Evolutionary conservation across 2,329 filamentous ascomycete species (phyloP), one percentile per base, ranked within the genome.

Genomic region (Colletotrichum sp.): DNA sequence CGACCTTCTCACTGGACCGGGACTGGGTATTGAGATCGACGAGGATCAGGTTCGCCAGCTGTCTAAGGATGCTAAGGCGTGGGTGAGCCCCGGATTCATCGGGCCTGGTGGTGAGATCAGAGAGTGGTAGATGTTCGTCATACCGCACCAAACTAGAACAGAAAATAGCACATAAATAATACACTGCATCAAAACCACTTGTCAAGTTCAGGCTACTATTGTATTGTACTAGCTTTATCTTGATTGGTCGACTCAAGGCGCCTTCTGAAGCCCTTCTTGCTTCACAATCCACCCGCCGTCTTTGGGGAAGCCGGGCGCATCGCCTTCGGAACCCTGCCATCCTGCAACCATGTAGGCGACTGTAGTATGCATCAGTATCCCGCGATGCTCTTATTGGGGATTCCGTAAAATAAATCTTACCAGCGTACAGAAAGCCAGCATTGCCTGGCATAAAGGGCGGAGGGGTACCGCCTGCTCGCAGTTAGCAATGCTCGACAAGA

Each of bases 1-100:
- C 21, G 85, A 90, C 57, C 83, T 92, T 15, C 86, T 91, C 80
- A 90, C 83, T 2, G 92, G 91, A 0, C 89, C 91, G 0, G 93
- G 93, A 0, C 80, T 95, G 69, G 93, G 94, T 0, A 94, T 95
- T 78, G 92, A 95, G 72, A 86, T 94, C 64, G 91, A 96, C 79
- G 94, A 96, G 83, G 92, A 92, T 32, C 85, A 90, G 81, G 90
- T 96, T 10, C 87, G 93, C 49, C 87, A 88, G 77, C 84, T 93
- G 49, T 89, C 91, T 0, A 85, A 88, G 75, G 89, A 89, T 67
- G 90, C 92, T 0, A 87, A 89, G 77, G 89, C 93, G 2, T 96
- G 94, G 94, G 85, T 90, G 55, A 89, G 87, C 68, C 92, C 93
- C 26, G 92, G 90, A 6, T 95, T 95, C 79, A 89, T 90, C 78